Conservation (phyloP, 768 basidiomycete genomes). For the Rhodotorula toruloides region DNA sequence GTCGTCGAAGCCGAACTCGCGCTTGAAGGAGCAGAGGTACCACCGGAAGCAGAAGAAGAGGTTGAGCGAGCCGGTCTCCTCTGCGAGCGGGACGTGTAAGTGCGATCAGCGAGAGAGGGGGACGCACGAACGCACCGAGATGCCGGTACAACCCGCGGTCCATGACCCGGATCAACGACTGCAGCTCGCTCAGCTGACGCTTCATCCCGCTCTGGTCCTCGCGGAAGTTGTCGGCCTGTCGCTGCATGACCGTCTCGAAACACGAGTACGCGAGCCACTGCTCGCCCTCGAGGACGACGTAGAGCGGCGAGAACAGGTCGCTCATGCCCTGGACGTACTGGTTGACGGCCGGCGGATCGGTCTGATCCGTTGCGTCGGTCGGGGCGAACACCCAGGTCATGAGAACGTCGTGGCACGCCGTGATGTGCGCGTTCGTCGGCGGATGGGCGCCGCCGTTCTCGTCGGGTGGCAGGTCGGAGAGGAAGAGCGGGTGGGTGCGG, state of each 20-base stretch:
- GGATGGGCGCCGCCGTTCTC: conserved; percentile 68
- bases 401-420: conserved; percentile 75
- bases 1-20: conserved; percentile 89
- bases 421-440: conserved; percentile 84
- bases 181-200: conserved; percentile 78
- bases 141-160: conserved; percentile 93
- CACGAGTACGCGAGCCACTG: conserved; percentile 95
- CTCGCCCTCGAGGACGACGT: conserved; percentile 81
- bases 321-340: conserved; percentile 88
- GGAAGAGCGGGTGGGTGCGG: conserved; percentile 83
- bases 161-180: conserved; percentile 85
- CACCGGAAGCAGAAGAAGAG: conserved; percentile 98
- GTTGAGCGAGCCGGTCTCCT: conserved; percentile 83
- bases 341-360: conserved; percentile 66
- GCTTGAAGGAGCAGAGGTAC: conserved; percentile 53
- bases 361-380: neutral
- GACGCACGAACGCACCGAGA: conserved; percentile 26
- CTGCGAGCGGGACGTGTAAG: no score
- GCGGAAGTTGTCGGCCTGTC: conserved; percentile 93
- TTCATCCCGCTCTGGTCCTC: conserved; percentile 98
- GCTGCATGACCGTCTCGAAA: conserved; percentile 86
- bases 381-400: conserved; percentile 63
- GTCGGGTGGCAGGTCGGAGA: conserved; percentile 45
- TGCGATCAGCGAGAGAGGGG: neutral
- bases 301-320: conserved; percentile 87